Base-by-base conservation (phyloP, 2,329 filamentous ascomycete species). In the Hypoxylon sp. region DNA sequence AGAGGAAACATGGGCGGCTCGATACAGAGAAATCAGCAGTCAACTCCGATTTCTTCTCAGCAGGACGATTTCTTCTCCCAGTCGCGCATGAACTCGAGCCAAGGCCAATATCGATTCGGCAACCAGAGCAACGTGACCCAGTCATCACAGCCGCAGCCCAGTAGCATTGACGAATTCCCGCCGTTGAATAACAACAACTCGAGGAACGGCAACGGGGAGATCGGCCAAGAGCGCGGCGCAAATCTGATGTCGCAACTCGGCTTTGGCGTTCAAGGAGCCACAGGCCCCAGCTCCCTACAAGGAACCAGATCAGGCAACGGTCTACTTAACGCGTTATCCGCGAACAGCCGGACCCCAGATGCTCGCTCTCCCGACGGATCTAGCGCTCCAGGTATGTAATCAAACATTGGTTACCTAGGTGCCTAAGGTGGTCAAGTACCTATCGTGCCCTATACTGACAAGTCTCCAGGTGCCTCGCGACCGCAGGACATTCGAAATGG, bases 291-390 rank as follows among this genome's bases (percentile, higher is more conserved):
- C 35, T 62, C 76, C 17, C 68, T 77, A 48, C 77, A 78, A 53
- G 72, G 74, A 35, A 79, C 75, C 54, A 77, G 83, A 52, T 71
- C 72, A 17, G 84, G 81, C 10, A 88, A 88, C 67, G 85, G 85
- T 7, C 75, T 88, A 33, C 73, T 88, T 41, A 88, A 86, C 67
- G 86, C 85, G 3, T 73, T 88, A n/a, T 86, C 85, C 38, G 84
- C 83, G 4, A 87, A 82, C 60, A 81, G 75, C 55, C 78, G 84
- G 50, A 72, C 79, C 29, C 74, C 75, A 40, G 81, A 86, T 42
- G 73, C 70, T 26, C 79, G 81, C 53, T 80, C 83, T 29, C 79
- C 83, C 2, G 76, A 79, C 46, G 78, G 76, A 27, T 72, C 75
- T 17, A 71, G 73, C 47, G 67, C 69, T 26, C 70, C 74, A 60